Percentiles rank a stretch among this genome's conserved stretches.
Evolutionary conservation across 108 stramenopile genomes (phyloP).

Genomic region (Schizochytrium sp.): DNA sequence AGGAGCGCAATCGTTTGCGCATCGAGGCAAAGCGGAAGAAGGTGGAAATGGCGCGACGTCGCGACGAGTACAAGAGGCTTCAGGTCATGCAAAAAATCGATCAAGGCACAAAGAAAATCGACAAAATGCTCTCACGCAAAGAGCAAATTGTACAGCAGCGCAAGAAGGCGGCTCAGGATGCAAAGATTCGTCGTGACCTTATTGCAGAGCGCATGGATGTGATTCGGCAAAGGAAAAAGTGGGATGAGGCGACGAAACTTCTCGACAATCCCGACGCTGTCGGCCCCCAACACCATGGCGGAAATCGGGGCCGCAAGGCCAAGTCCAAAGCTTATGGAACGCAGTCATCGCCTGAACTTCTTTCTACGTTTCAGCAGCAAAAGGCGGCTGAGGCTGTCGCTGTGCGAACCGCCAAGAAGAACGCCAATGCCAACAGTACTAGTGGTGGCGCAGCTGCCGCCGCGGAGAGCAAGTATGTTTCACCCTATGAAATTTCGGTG

Average conservation of each 20-base stretch:
- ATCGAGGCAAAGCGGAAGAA: constrained; percentile 59
- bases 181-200: not conserved
- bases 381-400: not conserved
- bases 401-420: not conserved
- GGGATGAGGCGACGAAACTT: not conserved
- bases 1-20: constrained; percentile 39
- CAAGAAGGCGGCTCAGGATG: not conserved
- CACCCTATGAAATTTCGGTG: not conserved
- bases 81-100: constrained; percentile 52
- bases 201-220: not conserved
- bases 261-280: not conserved
- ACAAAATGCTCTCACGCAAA: constrained; percentile 42
- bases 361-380: not conserved
- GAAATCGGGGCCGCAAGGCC: not conserved
- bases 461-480: not conserved
- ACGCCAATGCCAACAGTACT: not conserved
- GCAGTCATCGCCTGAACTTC: not conserved
- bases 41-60: constrained; percentile 53
- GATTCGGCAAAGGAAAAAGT: not conserved
- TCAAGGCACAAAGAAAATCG: constrained; percentile 38
- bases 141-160: constrained; percentile 17
- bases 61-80: constrained; percentile 53
- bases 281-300: not conserved
- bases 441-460: not conserved
- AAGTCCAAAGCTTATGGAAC: not conserved